These are phyloP conservation scores for Deuterostichococcus epilithicus DNA, from an alignment of 139 green algal species.

Conservation along the genomic window DNA sequence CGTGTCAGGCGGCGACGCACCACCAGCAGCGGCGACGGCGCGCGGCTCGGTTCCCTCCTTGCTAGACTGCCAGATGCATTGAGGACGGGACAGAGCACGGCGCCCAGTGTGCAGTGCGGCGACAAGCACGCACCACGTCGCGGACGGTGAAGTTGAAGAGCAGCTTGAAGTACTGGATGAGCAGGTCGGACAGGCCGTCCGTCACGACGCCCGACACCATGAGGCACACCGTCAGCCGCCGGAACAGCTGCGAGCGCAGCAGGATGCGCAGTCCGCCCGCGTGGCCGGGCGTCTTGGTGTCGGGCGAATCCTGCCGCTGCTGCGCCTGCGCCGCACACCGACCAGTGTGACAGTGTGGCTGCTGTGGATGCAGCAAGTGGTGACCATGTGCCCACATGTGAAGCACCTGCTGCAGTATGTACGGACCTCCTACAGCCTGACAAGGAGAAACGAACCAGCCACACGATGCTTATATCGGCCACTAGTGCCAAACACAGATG, in stretches of 20 bases:
- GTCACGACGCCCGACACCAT: slow-evolving; percentile 39
- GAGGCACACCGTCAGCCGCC: slow-evolving; percentile 43
- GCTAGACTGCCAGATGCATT: neutral
- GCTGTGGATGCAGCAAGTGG: neutral
- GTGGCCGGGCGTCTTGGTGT: neutral
- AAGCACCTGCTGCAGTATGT: too few species aligned
- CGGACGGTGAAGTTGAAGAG: slow-evolving; percentile 59
- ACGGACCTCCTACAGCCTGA: neutral
- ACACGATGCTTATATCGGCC: neutral
- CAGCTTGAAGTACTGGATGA: slow-evolving; percentile 81
- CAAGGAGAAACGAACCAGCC: neutral
- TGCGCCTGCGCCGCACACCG: neutral
- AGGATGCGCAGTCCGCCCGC: slow-evolving; percentile 30
- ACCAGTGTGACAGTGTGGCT: neutral
- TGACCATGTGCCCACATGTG: neutral
- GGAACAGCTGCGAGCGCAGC: slow-evolving; percentile 44
- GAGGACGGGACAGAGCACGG: neutral
- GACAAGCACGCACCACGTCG: slow-evolving; percentile 41
- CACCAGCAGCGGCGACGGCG: too few species aligned
- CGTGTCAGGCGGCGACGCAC: neutral
- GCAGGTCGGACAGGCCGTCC: slow-evolving; percentile 62
- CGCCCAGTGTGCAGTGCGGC: neutral
- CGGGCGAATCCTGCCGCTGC: neutral
- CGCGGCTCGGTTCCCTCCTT: neutral
- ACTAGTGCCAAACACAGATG: neutral